Evolutionary conservation across 2,329 filamentous ascomycete species (phyloP), one percentile per base, ranked within the genome.

Genomic region (Penicillium sclerotiorum): DNA sequence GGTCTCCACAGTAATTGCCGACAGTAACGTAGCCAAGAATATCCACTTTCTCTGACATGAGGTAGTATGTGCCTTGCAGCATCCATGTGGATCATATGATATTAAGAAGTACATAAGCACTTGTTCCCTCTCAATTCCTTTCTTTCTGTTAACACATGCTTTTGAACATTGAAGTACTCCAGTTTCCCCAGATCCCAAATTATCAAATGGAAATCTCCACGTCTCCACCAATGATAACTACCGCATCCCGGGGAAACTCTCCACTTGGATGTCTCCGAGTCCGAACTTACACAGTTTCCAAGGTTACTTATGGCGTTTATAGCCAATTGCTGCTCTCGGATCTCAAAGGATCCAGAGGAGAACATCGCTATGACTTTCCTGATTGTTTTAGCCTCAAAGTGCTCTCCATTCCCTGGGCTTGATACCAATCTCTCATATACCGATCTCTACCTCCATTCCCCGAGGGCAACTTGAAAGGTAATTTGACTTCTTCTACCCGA

Each of bases 391-490:
- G 37, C 25, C 41, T 6, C 22, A 8, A 30, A 13, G 8, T 22
- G 13, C 20, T 40, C 8, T 18, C 11, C 40, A 49, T 37, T 54
- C 33, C 47, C 47, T 55, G 52, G 52, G 51, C n/a, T n/a, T n/a
- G n/a, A 52, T 49, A 60, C 49, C 50, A 55, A 53, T 37, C 9
- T 28, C 25, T 27, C 25, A 7, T 27, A 27, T 7, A 6, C 11
- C 11, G 49, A 39, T 49, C 48, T 41, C 47, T 32, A 42, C 48
- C 44, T 47, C 45, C 52, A 50, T 61, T 61, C 50, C 25, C 58
- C 58, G 55, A 58, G 58, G 58, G 53, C 53, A 61, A 62, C 55
- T 39, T 52, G 50, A 42, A 50, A 46, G 42, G 27, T 46, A 46
- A 46, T 38, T 46, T 30, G 30, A 15, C 15, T 17, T 36, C 33